Conservation (phyloP, 2,329 filamentous ascomycete species). For the Aureobasidium zeae region DNA sequence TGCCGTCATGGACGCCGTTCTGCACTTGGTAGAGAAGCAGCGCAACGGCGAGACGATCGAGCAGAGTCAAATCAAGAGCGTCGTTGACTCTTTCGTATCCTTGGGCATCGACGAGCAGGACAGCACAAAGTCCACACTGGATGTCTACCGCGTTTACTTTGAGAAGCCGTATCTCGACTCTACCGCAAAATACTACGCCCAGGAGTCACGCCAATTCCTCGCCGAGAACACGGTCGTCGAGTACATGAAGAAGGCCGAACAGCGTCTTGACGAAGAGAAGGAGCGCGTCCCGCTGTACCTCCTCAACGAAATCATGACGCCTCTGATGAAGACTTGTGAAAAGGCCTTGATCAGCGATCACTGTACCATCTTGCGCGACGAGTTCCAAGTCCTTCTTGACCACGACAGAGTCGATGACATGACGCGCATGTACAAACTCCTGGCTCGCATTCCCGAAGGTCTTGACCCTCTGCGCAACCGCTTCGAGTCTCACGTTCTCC, state of each 20-base stretch:
- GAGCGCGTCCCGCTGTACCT: slow-evolving; percentile 87
- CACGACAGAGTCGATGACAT: slow-evolving; percentile 94
- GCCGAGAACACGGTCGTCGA: slow-evolving; percentile 96
- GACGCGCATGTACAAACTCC: slow-evolving; percentile 87
- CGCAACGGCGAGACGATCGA: slow-evolving; percentile 96
- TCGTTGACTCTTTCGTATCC: slow-evolving; percentile 91
- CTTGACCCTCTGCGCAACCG: slow-evolving; percentile 76
- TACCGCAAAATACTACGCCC: slow-evolving; percentile 77
- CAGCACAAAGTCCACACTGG: slow-evolving; percentile 84
- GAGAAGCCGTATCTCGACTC: slow-evolving; percentile 84
- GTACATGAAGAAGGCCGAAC: slow-evolving; percentile 99
- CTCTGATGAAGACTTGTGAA: slow-evolving; percentile 80
- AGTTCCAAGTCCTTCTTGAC: slow-evolving; percentile 89
- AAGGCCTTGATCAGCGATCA: slow-evolving; percentile 84
- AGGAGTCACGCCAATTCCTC: slow-evolving; percentile 88
- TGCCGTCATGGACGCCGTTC: slow-evolving; percentile 89
- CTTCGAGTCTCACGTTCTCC: slow-evolving; percentile 88
- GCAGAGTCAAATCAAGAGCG: slow-evolving; percentile 90
- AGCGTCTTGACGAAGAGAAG: slow-evolving; percentile 82
- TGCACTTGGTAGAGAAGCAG: slow-evolving; percentile 94
- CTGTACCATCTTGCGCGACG: slow-evolving; percentile 74
- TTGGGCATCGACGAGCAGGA: slow-evolving; percentile 90
- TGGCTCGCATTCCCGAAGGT: slow-evolving; percentile 82
- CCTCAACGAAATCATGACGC: slow-evolving; percentile 76
- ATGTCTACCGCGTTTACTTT: slow-evolving; percentile 88